These are phyloP conservation scores for Schizopora paradoxa DNA, from an alignment of 1,284 basidiomycete species.

Conservation along the genomic window DNA sequence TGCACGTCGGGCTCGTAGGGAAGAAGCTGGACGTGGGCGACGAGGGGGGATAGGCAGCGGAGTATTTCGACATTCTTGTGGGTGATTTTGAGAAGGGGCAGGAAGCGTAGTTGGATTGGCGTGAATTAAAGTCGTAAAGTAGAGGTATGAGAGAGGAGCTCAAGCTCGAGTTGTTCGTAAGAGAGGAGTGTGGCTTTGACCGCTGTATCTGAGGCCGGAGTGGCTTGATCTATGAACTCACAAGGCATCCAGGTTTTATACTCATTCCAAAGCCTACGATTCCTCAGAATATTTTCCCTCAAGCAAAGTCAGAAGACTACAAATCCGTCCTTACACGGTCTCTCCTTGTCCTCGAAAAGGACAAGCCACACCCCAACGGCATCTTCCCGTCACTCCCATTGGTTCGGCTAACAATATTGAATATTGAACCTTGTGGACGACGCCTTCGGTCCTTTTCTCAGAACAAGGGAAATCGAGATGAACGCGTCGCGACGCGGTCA, in stretches of 20 bases:
- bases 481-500: no score
- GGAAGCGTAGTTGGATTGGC: neutral
- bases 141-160: neutral
- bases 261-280: neutral
- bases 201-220: neutral
- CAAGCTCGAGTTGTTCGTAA: neutral
- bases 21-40: conserved; percentile 31
- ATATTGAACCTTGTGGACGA: no score
- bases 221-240: neutral
- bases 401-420: no score
- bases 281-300: no score
- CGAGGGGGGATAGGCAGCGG: conserved; percentile 18
- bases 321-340: no score
- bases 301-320: no score
- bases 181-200: neutral
- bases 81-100: neutral
- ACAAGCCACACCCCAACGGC: no score
- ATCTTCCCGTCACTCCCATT: no score
- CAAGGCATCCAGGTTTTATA: neutral
- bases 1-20: conserved; percentile 31
- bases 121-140: neutral
- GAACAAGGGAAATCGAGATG: no score
- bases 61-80: neutral
- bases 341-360: no score
- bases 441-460: no score